Conservation (phyloP, 768 basidiomycete genomes). For the Ramaria sp. region DNA sequence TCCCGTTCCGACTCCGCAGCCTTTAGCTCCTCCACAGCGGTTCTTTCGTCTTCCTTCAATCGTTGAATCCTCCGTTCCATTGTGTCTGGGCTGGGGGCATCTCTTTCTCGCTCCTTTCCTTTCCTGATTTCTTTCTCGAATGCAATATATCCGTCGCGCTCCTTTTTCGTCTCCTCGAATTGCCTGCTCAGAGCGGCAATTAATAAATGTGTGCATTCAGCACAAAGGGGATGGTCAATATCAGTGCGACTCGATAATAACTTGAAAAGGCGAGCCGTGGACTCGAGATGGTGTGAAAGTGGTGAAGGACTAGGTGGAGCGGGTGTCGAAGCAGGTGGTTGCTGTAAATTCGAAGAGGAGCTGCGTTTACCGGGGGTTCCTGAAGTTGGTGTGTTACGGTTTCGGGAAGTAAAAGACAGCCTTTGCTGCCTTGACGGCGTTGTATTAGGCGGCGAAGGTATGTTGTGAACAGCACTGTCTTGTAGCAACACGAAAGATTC, state of each 20-base stretch:
- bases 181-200: constrained; percentile 65
- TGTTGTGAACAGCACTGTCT: constrained; percentile 66
- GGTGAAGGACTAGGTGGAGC: constrained; percentile 58
- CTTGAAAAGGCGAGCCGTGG: constrained; percentile 65
- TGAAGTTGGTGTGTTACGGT: constrained; percentile 29
- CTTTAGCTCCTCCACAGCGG: constrained; percentile 65
- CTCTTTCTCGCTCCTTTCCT: constrained; percentile 64
- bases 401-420: constrained; percentile 29
- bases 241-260: constrained; percentile 66
- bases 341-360: constrained; percentile 21
- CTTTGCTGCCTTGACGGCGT: constrained; percentile 11
- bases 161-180: constrained; percentile 83
- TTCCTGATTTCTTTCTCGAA: constrained; percentile 83
- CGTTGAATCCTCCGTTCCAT: constrained; percentile 64
- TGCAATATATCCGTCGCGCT: constrained; percentile 86
- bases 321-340: constrained; percentile 39
- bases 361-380: constrained; percentile 17
- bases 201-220: constrained; percentile 83
- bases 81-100: constrained; percentile 49
- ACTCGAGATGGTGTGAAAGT: constrained; percentile 66
- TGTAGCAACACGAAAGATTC: constrained; percentile 90
- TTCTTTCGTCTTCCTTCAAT: constrained; percentile 54
- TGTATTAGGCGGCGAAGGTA: constrained; percentile 28
- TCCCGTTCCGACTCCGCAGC: constrained; percentile 67
- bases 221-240: constrained; percentile 89